Percentiles rank a stretch among this genome's conserved stretches.
Conservation (phyloP, 2,329 filamentous ascomycete species). For the Fusarium multiceps region DNA sequence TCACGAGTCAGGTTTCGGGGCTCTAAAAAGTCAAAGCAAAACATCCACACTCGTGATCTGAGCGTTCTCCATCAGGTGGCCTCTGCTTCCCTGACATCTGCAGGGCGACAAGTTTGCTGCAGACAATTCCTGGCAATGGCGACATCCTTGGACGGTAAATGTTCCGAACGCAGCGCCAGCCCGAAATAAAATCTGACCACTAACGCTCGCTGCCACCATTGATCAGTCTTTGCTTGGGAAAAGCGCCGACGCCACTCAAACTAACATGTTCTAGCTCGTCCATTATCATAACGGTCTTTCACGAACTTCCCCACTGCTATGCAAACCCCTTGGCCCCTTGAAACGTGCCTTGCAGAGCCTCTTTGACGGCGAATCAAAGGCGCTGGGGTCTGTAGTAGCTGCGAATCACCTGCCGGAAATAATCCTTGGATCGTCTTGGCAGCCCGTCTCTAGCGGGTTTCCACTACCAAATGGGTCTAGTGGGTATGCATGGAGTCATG, state of each 20-base stretch:
- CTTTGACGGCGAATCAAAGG: not conserved
- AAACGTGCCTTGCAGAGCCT: not conserved
- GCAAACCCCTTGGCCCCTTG: not conserved
- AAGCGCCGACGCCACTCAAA: slow-evolving; percentile 3
- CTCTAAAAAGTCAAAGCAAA: not conserved
- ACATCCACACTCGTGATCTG: not conserved
- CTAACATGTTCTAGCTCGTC: not conserved
- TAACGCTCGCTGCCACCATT: not conserved
- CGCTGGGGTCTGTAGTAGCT: not conserved
- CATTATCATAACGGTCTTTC: not conserved
- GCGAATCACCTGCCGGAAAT: not conserved
- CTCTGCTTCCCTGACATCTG: not conserved
- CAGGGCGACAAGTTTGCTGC: not conserved
- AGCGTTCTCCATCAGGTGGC: not conserved
- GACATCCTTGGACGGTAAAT: not conserved
- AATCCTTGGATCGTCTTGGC: not conserved
- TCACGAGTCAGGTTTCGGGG: not conserved
- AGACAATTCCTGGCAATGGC: not conserved
- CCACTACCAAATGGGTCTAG: not conserved
- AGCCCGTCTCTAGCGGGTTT: not conserved
- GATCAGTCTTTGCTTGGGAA: slow-evolving; percentile 9
- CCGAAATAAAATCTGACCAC: not conserved
- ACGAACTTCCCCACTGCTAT: not conserved
- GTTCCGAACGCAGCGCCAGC: not conserved
- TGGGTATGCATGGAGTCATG: not conserved